Base-by-base conservation (phyloP, 805 yeast species). In the Lachancea dasiensis region DNA sequence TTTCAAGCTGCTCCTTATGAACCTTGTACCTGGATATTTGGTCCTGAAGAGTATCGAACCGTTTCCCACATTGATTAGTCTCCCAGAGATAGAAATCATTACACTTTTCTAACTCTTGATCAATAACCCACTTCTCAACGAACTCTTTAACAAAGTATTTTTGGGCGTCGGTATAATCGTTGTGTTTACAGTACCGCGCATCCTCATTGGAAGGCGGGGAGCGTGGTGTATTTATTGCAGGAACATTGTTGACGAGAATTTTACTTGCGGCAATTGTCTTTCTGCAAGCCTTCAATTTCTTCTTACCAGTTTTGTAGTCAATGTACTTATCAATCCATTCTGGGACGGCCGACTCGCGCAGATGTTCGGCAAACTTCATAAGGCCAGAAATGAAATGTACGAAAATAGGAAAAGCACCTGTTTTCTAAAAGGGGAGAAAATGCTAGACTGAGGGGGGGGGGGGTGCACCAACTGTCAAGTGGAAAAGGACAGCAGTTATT, bases 271-370 rank as follows among this genome's bases (percentile, higher is more conserved):
- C 32, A 27, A 28, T 47, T 19, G 27, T 34, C 4, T 31, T 26
- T 13, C 38, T 34, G 31, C 44, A 49, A 22, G 63, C 61, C 7
- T 50, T 66, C 35, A 68, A 51, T 44, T 54, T 60, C 48, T 63
- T 64, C 49, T 65, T 67, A 22, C 74, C 69, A 30, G 60, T 55
- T 48, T 78, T 77, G 55, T 81, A 81, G 52, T 85, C 82, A 23
- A 89, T 68, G 54, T 89, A 89, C 52, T 79, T 79, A 38, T 77
- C 80, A 52, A 76, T 78, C 97, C 97, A 89, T 52, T 83, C 95
- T 4, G 96, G 95, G 39, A 83, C 82, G 10, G 70, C 67, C n/a
- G 78, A 77, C 22, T 77, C 80, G 29, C 65, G 68, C 29, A 78
- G 61, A 35, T 79, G 73, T 43, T 75, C 82, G n/a, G 75, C 81